These are phyloP conservation scores for Yamadazyma tumulicola DNA, from an alignment of 805 yeast genomes.

Conservation along the genomic window DNA sequence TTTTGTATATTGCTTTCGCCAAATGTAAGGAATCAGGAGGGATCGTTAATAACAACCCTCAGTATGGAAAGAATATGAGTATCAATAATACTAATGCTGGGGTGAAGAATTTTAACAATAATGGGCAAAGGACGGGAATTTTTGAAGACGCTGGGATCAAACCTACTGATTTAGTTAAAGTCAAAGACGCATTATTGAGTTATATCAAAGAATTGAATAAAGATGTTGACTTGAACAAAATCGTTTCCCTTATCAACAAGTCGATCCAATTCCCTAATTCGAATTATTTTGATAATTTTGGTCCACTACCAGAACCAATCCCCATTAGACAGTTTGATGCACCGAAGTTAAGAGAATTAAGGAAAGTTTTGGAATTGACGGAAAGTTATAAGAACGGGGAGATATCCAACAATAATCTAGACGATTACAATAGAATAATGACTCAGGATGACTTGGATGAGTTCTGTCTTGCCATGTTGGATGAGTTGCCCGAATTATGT, in stretches of 20 bases:
- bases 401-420: neutral
- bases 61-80: slow-evolving; percentile 2
- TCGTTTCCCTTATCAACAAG: slow-evolving; percentile 42
- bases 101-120: neutral
- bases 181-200: slow-evolving; percentile 19
- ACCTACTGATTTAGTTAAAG: slow-evolving; percentile 20
- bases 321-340: slow-evolving; percentile 76
- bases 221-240: slow-evolving; percentile 33
- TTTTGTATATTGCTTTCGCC: slow-evolving; percentile 81
- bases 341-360: slow-evolving; percentile 79
- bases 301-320: slow-evolving; percentile 74
- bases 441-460: slow-evolving; percentile 70
- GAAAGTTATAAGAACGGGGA: slow-evolving; percentile 18
- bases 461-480: slow-evolving; percentile 76
- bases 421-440: slow-evolving; percentile 15
- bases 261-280: slow-evolving; percentile 37
- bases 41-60: neutral
- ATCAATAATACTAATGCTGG: slow-evolving; percentile 1
- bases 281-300: slow-evolving; percentile 53
- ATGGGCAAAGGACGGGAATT: neutral
- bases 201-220: slow-evolving; percentile 16
- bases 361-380: slow-evolving; percentile 51
- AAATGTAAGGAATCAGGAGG: slow-evolving; percentile 38
- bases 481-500: slow-evolving; percentile 85
- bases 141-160: neutral